A percentile compares a stretch with the other conserved stretches of the same genome.
Evolutionary conservation across 345 rosid genomes (phyloP).

Genomic region (Salix brachista): DNA sequence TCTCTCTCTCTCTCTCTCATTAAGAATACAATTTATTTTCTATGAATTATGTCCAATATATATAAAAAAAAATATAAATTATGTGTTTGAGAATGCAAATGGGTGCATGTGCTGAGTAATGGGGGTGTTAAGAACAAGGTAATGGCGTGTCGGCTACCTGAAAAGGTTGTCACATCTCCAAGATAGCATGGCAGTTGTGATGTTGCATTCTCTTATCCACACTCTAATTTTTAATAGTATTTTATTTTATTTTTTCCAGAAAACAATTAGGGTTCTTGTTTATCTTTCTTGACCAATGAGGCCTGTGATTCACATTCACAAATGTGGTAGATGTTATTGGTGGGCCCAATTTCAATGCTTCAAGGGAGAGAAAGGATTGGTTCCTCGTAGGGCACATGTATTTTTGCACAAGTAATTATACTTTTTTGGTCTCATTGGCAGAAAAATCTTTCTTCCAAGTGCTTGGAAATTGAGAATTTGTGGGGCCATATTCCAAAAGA

Average conservation of each 20-base stretch:
- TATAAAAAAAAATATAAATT: neutral
- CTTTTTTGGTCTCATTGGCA: too few relatives aligned
- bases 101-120: slow-evolving; percentile 37
- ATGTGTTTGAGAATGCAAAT: slow-evolving; percentile 4
- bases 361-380: too few relatives aligned
- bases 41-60: too few relatives aligned
- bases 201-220: neutral
- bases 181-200: neutral
- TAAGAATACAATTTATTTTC: too few relatives aligned
- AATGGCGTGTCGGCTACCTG: slow-evolving; percentile 39
- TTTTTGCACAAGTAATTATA: too few relatives aligned
- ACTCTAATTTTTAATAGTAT: too few relatives aligned
- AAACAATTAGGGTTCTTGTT: neutral
- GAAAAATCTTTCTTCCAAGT: too few relatives aligned
- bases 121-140: slow-evolving; percentile 22
- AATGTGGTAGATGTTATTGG: neutral
- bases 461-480: neutral
- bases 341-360: slow-evolving; percentile 6
- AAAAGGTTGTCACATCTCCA: slow-evolving; percentile 24
- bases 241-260: too few relatives aligned
- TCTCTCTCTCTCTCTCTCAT: too few relatives aligned
- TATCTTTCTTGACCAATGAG: neutral
- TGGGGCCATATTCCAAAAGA: neutral
- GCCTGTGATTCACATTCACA: neutral
- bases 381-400: too few relatives aligned